Evolutionary conservation across 2,329 filamentous ascomycete species (phyloP).

Genomic region (Trichophyton benhamiae): DNA sequence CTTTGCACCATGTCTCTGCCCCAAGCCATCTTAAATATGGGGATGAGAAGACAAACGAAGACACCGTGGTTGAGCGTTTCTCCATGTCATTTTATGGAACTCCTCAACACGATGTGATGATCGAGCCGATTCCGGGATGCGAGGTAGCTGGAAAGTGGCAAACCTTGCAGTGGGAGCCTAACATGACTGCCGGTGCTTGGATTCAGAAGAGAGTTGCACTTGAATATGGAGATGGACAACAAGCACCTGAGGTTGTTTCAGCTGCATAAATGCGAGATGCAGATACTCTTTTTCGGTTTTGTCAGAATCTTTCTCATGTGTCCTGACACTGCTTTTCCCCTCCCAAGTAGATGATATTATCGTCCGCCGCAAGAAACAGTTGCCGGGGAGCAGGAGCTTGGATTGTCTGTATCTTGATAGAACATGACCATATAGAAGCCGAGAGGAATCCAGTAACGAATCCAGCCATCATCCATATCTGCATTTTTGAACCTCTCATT

Average conservation of each 20-base stretch:
- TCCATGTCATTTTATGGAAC: not conserved
- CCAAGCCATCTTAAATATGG: not conserved
- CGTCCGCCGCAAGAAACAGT: no score
- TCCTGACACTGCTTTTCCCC: no score
- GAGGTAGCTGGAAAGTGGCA: not conserved
- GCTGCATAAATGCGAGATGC: no score
- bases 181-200: not conserved
- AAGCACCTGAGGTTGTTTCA: not conserved
- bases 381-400: no score
- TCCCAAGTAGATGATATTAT: no score
- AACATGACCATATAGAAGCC: not conserved
- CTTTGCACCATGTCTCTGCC: slow-evolving; percentile 29
- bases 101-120: not conserved
- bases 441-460: not conserved
- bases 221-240: slow-evolving; percentile 1
- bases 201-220: not conserved
- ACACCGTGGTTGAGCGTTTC: not conserved
- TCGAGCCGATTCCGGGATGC: not conserved
- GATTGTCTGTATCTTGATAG: no score
- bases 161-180: not conserved
- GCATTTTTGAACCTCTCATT: not conserved
- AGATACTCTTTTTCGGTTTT: no score
- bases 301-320: no score
- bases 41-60: not conserved
- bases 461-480: not conserved